Evolutionary conservation across 768 basidiomycete genomes (phyloP), one percentile per base, ranked within the genome.

Genomic region (Suillus subaureus): DNA sequence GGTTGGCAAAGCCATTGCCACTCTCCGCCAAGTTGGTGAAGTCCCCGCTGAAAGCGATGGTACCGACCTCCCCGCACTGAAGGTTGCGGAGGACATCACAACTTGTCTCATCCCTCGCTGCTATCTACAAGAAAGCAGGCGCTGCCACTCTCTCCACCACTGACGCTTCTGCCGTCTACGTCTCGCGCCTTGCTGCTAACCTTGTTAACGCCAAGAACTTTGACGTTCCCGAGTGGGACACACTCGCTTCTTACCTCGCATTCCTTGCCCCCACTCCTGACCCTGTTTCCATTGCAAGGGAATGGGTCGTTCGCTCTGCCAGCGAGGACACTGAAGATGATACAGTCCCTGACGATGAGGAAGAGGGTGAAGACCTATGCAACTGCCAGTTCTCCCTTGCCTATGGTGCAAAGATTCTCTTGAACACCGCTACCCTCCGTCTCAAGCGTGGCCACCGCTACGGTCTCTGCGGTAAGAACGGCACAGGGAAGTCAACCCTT

Each of bases 371-470:
- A 82, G 96, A 97, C 75, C 87, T 99, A 72, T 97, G 96, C 86
- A 96, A 97, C 85, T 97, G 95, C 85, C 94, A 97, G 77, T 98
- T 98, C 88, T 97, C 96, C 63, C 87, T 98, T 62, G 96, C 96
- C 61, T 98, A 98, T 78, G 96, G 96, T 90, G 96, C 96, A 75
- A 97, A 97, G 86, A 97, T 98, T 73, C 80, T 98, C 76, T 89
- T 98, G 76, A 97, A 98, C 84, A 97, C 95, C 49, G 96, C 96
- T 66, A 91, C 85, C 69, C 93, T 98, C 79, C 94, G 96, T 78
- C 92, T 98, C 78, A 97, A 97, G 86, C 95, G 96, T 81, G 96
- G 96, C 63, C 94, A 97, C 83, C 95, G 96, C 77, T 98, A 98
- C 79, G 96, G 96, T 87, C 90, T 98, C 40, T 97, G 95, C 78